A percentile compares a stretch with the other conserved stretches of the same genome.
These are phyloP conservation scores for Cyphellophora europaea DNA, from an alignment of 2,329 filamentous ascomycete genomes.

Conservation along the genomic window DNA sequence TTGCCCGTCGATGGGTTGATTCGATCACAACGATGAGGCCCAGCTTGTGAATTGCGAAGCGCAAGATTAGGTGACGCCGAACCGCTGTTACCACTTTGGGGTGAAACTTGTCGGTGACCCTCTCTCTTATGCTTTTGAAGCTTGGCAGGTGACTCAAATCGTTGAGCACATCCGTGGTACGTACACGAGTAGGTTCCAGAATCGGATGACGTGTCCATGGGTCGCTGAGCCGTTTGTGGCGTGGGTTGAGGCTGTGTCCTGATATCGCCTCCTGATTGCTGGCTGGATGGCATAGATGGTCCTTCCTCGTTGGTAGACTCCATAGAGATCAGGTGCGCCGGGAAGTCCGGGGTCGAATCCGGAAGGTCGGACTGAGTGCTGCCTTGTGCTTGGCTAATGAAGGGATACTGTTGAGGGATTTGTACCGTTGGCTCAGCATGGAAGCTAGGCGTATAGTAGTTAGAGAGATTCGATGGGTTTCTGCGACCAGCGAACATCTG, in stretches of 20 bases:
- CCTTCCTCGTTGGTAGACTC: slow-evolving; percentile 51
- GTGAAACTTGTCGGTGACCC: slow-evolving; percentile 68
- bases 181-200: slow-evolving; percentile 92
- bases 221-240: slow-evolving; percentile 37
- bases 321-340: slow-evolving; percentile 50
- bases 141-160: slow-evolving; percentile 78
- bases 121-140: slow-evolving; percentile 95
- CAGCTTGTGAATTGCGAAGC: slow-evolving; percentile 74
- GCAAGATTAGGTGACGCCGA: slow-evolving; percentile 40
- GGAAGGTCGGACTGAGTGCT: slow-evolving; percentile 23
- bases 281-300: slow-evolving; percentile 17
- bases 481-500: slow-evolving; percentile 40
- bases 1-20: slow-evolving; percentile 94
- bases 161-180: slow-evolving; percentile 78
- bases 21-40: slow-evolving; percentile 84
- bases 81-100: slow-evolving; percentile 33
- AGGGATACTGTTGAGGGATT: slow-evolving; percentile 19
- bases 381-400: slow-evolving; percentile 18
- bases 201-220: slow-evolving; percentile 59
- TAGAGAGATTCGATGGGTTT: slow-evolving; percentile 21
- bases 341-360: slow-evolving; percentile 46
- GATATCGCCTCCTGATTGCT: slow-evolving; percentile 22
- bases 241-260: slow-evolving; percentile 13
- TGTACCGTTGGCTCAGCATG: slow-evolving; percentile 12
- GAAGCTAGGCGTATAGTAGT: slow-evolving; percentile 23